Conservation (phyloP, 2,329 filamentous ascomycete genomes). For the Nemania sp. region DNA sequence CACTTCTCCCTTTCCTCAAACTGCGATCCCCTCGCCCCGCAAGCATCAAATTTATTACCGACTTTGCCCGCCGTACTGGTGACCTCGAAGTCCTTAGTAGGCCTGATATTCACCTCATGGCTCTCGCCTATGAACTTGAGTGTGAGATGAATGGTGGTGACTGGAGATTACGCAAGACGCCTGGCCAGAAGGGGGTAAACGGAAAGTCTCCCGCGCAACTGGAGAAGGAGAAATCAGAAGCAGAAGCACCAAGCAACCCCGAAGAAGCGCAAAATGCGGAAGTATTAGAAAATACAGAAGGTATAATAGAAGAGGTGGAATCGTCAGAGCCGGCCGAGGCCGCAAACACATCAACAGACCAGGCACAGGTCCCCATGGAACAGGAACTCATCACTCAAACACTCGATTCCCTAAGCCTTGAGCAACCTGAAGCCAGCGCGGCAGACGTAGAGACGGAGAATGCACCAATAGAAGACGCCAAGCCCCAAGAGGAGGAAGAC, state of each 20-base stretch:
- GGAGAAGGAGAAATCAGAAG: constrained; percentile 48
- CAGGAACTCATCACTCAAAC: constrained; percentile 45
- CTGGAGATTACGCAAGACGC: constrained; percentile 82
- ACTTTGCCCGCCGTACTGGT: constrained; percentile 90
- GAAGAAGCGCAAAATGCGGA: constrained; percentile 4
- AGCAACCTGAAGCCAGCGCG: constrained; percentile 39
- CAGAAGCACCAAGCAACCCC: constrained; percentile 17
- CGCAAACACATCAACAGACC: constrained; percentile 14
- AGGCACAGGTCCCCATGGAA: constrained; percentile 35
- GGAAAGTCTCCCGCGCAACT: constrained; percentile 71
- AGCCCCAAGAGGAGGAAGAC: constrained; percentile 42
- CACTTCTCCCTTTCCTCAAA: constrained; percentile 85
- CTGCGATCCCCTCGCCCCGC: constrained; percentile 78
- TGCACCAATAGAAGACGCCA: constrained; percentile 26
- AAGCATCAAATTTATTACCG: constrained; percentile 82
- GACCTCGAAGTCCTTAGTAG: constrained; percentile 88
- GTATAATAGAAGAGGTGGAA: constrained; percentile 18
- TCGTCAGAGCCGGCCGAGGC: constrained; percentile 1
- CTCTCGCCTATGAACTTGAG: constrained; percentile 93
- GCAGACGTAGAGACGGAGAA: constrained; percentile 36
- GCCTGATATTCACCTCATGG: constrained; percentile 89
- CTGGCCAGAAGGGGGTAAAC: constrained; percentile 83
- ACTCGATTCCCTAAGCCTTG: constrained; percentile 45
- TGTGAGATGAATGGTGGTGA: constrained; percentile 90
- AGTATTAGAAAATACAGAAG: constrained; percentile 30